These are phyloP conservation scores for Sphagnum fallax DNA, from an alignment of 228 moss, liverwort and hornwort genomes.

Conservation along the genomic window DNA sequence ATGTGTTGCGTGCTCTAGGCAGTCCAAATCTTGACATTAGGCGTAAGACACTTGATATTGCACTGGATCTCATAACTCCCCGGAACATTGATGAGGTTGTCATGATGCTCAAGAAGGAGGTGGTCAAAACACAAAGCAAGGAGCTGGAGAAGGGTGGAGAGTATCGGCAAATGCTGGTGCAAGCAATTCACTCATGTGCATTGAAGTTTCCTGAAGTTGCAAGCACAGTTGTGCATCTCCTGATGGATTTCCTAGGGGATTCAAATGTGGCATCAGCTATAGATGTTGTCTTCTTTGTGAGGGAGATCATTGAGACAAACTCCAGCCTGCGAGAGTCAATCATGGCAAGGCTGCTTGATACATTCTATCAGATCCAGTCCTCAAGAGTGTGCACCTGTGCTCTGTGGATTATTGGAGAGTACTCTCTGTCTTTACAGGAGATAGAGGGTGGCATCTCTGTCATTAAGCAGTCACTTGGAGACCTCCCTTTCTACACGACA, in stretches of 20 bases:
- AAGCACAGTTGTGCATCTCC: constrained; percentile 82
- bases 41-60: constrained; percentile 89
- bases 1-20: constrained; percentile 71
- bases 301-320: constrained; percentile 95
- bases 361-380: constrained; percentile 89
- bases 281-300: constrained; percentile 90
- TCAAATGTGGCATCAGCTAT: constrained; percentile 93
- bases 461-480: constrained; percentile 86
- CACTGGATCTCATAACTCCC: constrained; percentile 84
- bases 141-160: constrained; percentile 97
- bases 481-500: constrained; percentile 77
- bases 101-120: constrained; percentile 96
- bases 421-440: constrained; percentile 70
- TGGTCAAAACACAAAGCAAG: constrained; percentile 88
- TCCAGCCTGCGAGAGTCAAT: constrained; percentile 84
- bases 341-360: constrained; percentile 74
- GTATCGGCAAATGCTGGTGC: constrained; percentile 96
- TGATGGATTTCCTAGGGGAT: constrained; percentile 97
- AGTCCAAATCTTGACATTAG: constrained; percentile 96
- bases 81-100: constrained; percentile 96
- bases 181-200: constrained; percentile 92
- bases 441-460: constrained; percentile 73
- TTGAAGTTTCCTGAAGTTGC: constrained; percentile 93
- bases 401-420: constrained; percentile 95
- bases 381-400: constrained; percentile 93